Evolutionary conservation across 1,139 yeast species (phyloP).

Genomic region (Hansenula sp.): DNA sequence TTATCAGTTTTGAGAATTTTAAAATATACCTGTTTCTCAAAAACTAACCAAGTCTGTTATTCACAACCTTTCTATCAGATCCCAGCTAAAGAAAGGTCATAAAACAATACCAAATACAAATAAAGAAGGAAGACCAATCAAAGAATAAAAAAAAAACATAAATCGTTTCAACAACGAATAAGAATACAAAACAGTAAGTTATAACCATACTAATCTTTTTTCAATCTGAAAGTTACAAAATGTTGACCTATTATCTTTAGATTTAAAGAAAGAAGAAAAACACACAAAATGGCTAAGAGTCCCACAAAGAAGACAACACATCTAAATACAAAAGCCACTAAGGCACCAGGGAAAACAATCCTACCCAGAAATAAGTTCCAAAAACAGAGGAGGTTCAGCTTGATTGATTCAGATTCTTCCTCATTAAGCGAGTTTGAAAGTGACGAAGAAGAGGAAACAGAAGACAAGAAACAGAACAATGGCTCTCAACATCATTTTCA

Average conservation of each 20-base stretch:
- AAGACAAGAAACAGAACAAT: not conserved
- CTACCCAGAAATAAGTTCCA: constrained; percentile 16
- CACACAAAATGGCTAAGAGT: constrained; percentile 15
- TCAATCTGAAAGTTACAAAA: not conserved
- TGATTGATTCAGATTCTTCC: constrained; percentile 22
- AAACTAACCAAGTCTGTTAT: no score
- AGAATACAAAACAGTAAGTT: not conserved
- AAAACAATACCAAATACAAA: not conserved
- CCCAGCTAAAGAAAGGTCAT: not conserved
- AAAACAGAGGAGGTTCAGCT: constrained; percentile 22
- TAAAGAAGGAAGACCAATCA: not conserved
- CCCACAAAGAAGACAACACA: constrained; percentile 16
- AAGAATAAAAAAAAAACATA: not conserved
- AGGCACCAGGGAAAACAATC: constrained; percentile 6
- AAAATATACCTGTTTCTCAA: no score
- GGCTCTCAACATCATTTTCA: not conserved
- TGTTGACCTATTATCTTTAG: no score
- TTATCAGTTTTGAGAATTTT: no score
- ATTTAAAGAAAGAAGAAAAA: no score
- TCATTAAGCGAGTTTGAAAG: constrained; percentile 23
- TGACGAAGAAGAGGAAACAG: constrained; percentile 11
- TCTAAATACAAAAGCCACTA: constrained; percentile 11
- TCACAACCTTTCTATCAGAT: no score
- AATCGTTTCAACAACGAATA: not conserved
- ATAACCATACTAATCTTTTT: no score